These are phyloP conservation scores for Bathelium albidoporum DNA, from an alignment of 495 filamentous ascomycete species.

Conservation along the genomic window DNA sequence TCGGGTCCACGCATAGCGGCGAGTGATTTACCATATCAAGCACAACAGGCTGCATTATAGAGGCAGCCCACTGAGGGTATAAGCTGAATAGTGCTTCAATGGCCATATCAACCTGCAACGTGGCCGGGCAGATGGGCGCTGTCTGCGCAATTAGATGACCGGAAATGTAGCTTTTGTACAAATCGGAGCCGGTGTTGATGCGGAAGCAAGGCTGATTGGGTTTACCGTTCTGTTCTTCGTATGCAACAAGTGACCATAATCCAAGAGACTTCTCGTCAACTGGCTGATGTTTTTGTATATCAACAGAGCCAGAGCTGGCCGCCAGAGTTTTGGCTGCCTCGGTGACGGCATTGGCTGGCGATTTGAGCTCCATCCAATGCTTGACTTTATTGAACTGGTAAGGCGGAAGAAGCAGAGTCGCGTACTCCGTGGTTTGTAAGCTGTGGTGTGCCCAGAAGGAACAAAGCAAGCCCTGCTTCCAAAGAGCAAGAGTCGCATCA, in stretches of 20 bases:
- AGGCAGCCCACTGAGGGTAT: conserved; percentile 15
- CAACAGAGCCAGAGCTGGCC: background rate
- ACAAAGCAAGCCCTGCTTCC: conserved; percentile 15
- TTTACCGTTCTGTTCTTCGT: conserved; percentile 32
- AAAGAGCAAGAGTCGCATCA: conserved; percentile 16
- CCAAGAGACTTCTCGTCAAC: background rate
- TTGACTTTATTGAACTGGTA: conserved; percentile 13
- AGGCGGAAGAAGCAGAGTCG: conserved; percentile 7
- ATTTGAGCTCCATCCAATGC: conserved; percentile 15
- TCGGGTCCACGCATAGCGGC: conserved; percentile 34
- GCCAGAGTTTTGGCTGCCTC: too few relatives aligned
- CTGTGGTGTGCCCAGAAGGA: conserved; percentile 17
- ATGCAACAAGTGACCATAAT: conserved; percentile 12
- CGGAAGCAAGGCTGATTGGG: conserved; percentile 32
- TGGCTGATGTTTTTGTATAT: background rate
- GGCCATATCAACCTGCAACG: conserved; percentile 37
- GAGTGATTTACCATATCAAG: conserved; percentile 32
- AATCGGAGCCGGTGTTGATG: conserved; percentile 37
- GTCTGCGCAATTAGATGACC: conserved; percentile 39
- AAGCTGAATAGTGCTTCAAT: conserved; percentile 40
- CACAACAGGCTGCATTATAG: conserved; percentile 27
- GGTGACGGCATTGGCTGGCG: background rate
- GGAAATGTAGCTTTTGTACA: conserved; percentile 32
- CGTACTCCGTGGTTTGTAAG: conserved; percentile 11
- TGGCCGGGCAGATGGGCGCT: conserved; percentile 40